These are phyloP conservation scores for Plasmodium chabaudi DNA, from an alignment of 169 alveolate species.

Conservation along the genomic window DNA sequence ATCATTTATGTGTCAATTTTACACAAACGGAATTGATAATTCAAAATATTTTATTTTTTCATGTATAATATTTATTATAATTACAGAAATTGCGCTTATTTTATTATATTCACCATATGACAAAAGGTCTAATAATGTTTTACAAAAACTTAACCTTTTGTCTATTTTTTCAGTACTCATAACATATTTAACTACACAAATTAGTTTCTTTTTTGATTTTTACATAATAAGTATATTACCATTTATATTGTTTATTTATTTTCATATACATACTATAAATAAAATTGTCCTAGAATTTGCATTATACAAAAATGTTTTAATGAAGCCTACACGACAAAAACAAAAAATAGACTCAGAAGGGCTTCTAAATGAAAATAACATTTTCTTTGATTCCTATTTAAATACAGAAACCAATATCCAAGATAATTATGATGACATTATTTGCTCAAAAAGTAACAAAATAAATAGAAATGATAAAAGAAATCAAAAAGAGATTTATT, in stretches of 20 bases:
- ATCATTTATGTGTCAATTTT: constrained; percentile 49
- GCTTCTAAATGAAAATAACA: constrained; percentile 20
- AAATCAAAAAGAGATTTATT: background rate
- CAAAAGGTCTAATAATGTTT: constrained; percentile 64
- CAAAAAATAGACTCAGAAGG: constrained; percentile 17
- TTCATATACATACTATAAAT: constrained; percentile 37
- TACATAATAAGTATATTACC: constrained; percentile 30
- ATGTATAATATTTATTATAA: constrained; percentile 34
- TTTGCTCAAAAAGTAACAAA: background rate
- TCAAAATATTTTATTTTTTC: constrained; percentile 70
- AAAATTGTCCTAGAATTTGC: constrained; percentile 71
- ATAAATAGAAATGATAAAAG: constrained; percentile 10
- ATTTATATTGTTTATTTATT: constrained; percentile 27
- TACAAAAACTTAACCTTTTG: constrained; percentile 33
- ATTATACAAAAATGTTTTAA: constrained; percentile 41
- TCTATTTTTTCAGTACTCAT: constrained; percentile 55
- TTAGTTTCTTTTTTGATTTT: constrained; percentile 43
- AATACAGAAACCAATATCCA: background rate
- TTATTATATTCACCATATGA: constrained; percentile 72
- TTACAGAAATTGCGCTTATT: constrained; percentile 42
- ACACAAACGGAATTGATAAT: constrained; percentile 33
- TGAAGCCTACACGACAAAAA: constrained; percentile 1
- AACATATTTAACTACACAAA: constrained; percentile 34
- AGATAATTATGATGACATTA: background rate
- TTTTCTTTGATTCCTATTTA: constrained; percentile 6